Percentiles rank a stretch among this genome's conserved stretches.
These are phyloP conservation scores for Backusella sp. DNA, from an alignment of 192 early-diverging fungal genomes.

Conservation along the genomic window DNA sequence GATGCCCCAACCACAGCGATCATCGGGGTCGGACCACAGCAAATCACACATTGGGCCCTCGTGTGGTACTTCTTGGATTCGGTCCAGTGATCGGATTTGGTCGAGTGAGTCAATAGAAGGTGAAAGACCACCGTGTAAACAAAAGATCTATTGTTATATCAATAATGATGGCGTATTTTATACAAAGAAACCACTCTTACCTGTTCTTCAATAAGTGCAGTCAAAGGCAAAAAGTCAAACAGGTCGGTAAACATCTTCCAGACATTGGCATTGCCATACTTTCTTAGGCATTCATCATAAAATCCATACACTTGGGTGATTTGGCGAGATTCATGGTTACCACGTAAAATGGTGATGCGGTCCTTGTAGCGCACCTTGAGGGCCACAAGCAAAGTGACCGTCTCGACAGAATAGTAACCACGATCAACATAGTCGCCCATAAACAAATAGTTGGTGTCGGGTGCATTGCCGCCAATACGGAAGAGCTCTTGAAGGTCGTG, in stretches of 20 bases:
- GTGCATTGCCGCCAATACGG: slow-evolving; percentile 93
- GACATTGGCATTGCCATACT: slow-evolving; percentile 98
- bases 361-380: slow-evolving; percentile 93
- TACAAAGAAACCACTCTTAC: slow-evolving; percentile 22
- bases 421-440: slow-evolving; percentile 99
- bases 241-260: slow-evolving; percentile 98
- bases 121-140: slow-evolving; percentile 96
- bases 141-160: slow-evolving; percentile 71
- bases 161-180: too few species aligned
- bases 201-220: slow-evolving; percentile 94
- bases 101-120: slow-evolving; percentile 96
- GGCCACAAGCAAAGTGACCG: slow-evolving; percentile 91
- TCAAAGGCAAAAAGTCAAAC: slow-evolving; percentile 96
- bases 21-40: slow-evolving; percentile 88
- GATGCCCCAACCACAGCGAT: slow-evolving; percentile 86
- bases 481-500: slow-evolving; percentile 97
- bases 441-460: slow-evolving; percentile 98
- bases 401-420: slow-evolving; percentile 98
- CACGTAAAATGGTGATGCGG: slow-evolving; percentile 93
- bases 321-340: slow-evolving; percentile 98
- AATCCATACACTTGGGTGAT: slow-evolving; percentile 99
- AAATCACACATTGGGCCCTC: slow-evolving; percentile 89
- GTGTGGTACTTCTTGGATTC: slow-evolving; percentile 90
- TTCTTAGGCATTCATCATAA: slow-evolving; percentile 98
- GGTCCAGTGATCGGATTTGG: slow-evolving; percentile 93